A percentile compares a stretch with the other conserved stretches of the same genome.
These are phyloP conservation scores for Elaeagnus macrophylla DNA, from an alignment of 306 rosid species.

Conservation along the genomic window DNA sequence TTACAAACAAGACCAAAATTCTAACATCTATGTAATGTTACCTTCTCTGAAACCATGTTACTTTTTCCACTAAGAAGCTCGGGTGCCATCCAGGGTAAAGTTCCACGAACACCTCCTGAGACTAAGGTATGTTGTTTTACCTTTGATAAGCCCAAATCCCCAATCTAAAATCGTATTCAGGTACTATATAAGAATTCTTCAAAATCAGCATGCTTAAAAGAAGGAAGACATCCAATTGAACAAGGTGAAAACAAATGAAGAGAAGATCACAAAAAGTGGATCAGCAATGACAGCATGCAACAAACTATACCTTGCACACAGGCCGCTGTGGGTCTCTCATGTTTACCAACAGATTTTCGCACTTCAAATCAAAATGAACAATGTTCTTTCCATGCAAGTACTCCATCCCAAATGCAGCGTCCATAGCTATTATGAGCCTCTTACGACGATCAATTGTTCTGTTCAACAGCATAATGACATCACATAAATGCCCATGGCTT, in stretches of 20 bases:
- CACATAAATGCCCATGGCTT: too few species aligned
- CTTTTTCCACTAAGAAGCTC: conserved; percentile 98
- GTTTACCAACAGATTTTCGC: conserved; percentile 89
- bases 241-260: not conserved
- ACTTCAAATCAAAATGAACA: conserved; percentile 97
- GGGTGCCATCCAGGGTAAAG: conserved; percentile 99
- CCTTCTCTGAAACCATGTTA: conserved; percentile 97
- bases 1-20: not conserved
- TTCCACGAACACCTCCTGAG: conserved; percentile 98
- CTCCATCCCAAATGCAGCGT: conserved; percentile 99
- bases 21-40: conserved; percentile 10
- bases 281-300: not conserved
- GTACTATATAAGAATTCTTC: conserved; percentile 6
- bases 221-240: too few species aligned
- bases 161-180: conserved; percentile 49
- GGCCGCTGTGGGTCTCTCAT: conserved; percentile 99
- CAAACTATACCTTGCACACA: conserved; percentile 71
- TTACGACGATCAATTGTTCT: conserved; percentile 98
- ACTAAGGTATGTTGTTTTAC: conserved; percentile 94
- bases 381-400: conserved; percentile 91
- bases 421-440: conserved; percentile 96
- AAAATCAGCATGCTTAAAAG: not conserved
- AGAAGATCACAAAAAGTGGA: not conserved
- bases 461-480: conserved; percentile 23
- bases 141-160: conserved; percentile 97